Evolutionary conservation across 352 stramenopile genomes (phyloP), one percentile per base, ranked within the genome.

Genomic region (Phytopythium cucurbitacearum): DNA sequence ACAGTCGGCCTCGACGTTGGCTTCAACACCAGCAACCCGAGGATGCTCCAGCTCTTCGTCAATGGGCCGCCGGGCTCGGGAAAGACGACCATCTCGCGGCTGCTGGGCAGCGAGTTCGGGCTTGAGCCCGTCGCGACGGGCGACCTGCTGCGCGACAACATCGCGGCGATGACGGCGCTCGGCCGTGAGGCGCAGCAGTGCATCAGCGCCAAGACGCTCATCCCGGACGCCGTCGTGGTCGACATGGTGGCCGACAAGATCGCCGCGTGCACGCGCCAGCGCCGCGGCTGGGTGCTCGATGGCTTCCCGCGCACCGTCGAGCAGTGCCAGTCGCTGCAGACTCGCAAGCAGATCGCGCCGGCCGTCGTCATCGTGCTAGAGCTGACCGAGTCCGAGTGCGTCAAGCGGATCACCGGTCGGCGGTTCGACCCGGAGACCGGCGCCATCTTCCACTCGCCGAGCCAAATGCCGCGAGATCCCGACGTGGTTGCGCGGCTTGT

Each of bases 221-320:
- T 92, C 39, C 81, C 81, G 1, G 79, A 90, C 57, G 60, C 77
- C 44, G 79, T 90, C 16, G 79, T 92, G 13, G 62, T 92, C 40
- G 79, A 90, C 48, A 90, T 92, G 81, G 67, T 92, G 37, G 79
- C 76, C 10, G 62, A 78, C 35, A 84, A 84, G 50, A 69, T 88
- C 40, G 54, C 53, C 35, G 62, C 56, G 35, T 80, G 70, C 51
- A 57, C 66, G 28, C 53, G 51, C 44, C 60, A 56, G 9, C 64
- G 65, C 4, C 40, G 45, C 15, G 80, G 78, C 13, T 92, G 75
- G 73, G 67, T 92, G 11, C 76, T 92, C 49, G 81, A 91, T 57
- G 80, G 74, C 16, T 91, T 89, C 48, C 81, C 81, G 7, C 78
- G 81, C 50, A 91, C 81, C 1, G 49, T 59, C 6, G 75, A 89